Evolutionary conservation across 768 basidiomycete species (phyloP), one percentile per base, ranked within the genome.

Genomic region (Auricularia sp.): DNA sequence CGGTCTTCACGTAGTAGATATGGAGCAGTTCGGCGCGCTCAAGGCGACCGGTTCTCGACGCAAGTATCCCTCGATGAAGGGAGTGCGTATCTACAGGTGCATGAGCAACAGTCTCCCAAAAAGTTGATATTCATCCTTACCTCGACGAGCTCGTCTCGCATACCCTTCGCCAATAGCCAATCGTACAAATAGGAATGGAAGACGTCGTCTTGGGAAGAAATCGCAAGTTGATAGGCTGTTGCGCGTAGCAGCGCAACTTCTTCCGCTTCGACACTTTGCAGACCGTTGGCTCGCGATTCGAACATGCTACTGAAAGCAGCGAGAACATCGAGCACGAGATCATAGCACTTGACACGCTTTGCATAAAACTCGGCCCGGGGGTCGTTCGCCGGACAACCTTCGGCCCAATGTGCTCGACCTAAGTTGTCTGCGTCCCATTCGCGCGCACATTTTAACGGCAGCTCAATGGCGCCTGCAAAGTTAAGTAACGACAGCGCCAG

Each of bases 1-100:
- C 89, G 69, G 92, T 89, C 70, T 96, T 91, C 63, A 96, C 94
- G 71, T 97, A 96, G 76, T 92, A 98, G 71, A 98, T 92, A 97
- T 97, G 98, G 2, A 98, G 78, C 1, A 99, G 77, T 70, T 98
- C 92, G 71, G 83, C 86, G 72, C 94, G 94, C 68, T 89, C 83
- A 16, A 90, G 85, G 88, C 88, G 1, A 82, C 76, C 21, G 94
- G 94, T 65, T 92, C 90, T 63, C 90, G 83, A 68, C 83, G 82
- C 35, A 98, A 84, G 76, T 95, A 92, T 3, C 87, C 85, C 74
- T 97, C 96, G 61, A 98, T 84, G 76, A 89, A 97, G 18, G 85
- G 80, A 0, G 94, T 92, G 51, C 90, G 85, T 80, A 93, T 87
- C 91, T 94, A 70, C 62, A 65, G 33, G 54, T 71, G 64, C 71